A percentile compares a stretch with the other conserved stretches of the same genome.
Conservation (phyloP, 2,329 filamentous ascomycete genomes). For the Aspergillus tanneri region DNA sequence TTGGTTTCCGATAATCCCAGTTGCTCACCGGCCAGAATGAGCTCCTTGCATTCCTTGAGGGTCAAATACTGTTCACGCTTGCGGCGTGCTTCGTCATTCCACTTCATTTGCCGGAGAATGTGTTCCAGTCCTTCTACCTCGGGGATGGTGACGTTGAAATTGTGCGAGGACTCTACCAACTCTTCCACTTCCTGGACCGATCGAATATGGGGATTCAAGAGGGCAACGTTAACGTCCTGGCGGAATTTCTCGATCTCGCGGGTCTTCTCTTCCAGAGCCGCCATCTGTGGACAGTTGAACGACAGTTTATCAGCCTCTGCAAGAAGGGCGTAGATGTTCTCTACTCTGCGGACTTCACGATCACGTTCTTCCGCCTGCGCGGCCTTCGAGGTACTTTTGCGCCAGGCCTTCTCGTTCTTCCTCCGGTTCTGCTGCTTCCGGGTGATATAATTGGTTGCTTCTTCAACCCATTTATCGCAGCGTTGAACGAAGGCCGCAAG, state of each 20-base stretch:
- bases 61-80: constrained; percentile 66
- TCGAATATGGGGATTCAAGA: constrained; percentile 64
- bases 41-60: constrained; percentile 72
- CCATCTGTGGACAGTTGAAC: constrained; percentile 91
- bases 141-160: constrained; percentile 86
- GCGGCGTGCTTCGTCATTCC: constrained; percentile 76
- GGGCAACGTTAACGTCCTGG: constrained; percentile 66
- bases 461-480: constrained; percentile 97
- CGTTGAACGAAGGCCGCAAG: constrained; percentile 88
- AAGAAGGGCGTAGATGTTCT: constrained; percentile 83
- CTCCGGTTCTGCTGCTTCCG: constrained; percentile 96
- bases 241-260: constrained; percentile 84
- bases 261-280: constrained; percentile 78
- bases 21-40: constrained; percentile 74
- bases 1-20: constrained; percentile 78
- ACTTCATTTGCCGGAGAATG: constrained; percentile 80
- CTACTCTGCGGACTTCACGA: constrained; percentile 80
- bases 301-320: constrained; percentile 79
- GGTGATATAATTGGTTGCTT: constrained; percentile 92
- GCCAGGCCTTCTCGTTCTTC: constrained; percentile 88
- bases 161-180: constrained; percentile 81
- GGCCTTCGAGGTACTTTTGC: constrained; percentile 67
- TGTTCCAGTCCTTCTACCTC: constrained; percentile 81
- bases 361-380: constrained; percentile 81
- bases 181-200: constrained; percentile 79